Percentiles rank a stretch among this genome's conserved stretches.
Evolutionary conservation across 352 stramenopile genomes (phyloP).

Genomic region (Chrysophaeum taylorii): DNA sequence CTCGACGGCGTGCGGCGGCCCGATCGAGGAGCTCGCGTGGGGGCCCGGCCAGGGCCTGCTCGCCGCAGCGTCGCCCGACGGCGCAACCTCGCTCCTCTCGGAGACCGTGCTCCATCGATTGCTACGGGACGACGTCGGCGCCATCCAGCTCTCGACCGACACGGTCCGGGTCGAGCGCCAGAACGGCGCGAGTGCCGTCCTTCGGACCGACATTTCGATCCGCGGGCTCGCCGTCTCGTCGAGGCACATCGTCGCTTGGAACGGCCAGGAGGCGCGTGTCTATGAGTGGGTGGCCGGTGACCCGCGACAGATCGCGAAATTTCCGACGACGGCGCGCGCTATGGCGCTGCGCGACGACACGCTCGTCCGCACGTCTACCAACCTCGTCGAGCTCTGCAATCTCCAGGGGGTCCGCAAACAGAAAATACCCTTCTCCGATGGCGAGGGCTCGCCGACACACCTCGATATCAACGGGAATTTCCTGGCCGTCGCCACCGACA

Average conservation of each 20-base stretch:
- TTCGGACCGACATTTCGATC: constrained; percentile 57
- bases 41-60: constrained; percentile 53
- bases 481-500: constrained; percentile 70
- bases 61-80: constrained; percentile 48
- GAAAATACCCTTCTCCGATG: constrained; percentile 72
- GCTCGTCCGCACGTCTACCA: constrained; percentile 65
- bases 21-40: constrained; percentile 55
- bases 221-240: constrained; percentile 69
- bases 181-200: constrained; percentile 51
- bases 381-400: constrained; percentile 73
- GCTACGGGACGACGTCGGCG: constrained; percentile 60
- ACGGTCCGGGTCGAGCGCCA: constrained; percentile 55
- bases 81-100: constrained; percentile 56
- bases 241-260: constrained; percentile 63
- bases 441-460: constrained; percentile 62
- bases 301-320: constrained; percentile 44
- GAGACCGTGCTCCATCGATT: constrained; percentile 68
- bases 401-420: constrained; percentile 68
- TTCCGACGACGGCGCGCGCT: constrained; percentile 56
- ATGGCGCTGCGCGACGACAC: constrained; percentile 67
- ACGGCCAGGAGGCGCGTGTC: constrained; percentile 64
- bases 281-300: constrained; percentile 43
- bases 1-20: constrained; percentile 30
- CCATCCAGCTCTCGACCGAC: constrained; percentile 64
- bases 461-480: constrained; percentile 75